Conservation (phyloP, 805 yeast species). For the Starmerella sirachaensis region DNA sequence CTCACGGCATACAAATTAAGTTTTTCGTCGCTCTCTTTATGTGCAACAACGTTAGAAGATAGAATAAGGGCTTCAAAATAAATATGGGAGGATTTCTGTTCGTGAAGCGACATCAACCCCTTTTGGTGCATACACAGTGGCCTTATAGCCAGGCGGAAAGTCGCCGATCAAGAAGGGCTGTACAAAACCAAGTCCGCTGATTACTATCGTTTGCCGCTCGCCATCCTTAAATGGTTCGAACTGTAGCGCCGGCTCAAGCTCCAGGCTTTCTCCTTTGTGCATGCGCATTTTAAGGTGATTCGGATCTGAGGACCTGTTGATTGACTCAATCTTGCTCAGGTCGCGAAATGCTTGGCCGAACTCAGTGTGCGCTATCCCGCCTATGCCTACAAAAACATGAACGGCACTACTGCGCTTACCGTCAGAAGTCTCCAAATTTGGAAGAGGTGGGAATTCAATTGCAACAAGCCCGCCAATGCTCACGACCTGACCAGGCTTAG, state of each 20-base stretch:
- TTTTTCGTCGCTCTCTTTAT: not conserved
- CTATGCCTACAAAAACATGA: conserved; percentile 26
- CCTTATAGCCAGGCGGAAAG: conserved; percentile 22
- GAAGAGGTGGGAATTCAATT: conserved; percentile 21
- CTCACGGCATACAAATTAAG: not conserved
- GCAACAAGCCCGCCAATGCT: conserved; percentile 29
- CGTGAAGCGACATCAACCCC: conserved; percentile 23
- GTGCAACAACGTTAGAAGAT: not conserved
- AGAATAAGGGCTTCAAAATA: not conserved
- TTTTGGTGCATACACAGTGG: conserved; percentile 21
- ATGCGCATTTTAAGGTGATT: conserved; percentile 22
- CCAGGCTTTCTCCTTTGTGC: conserved; percentile 13
- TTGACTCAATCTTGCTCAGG: conserved; percentile 20
- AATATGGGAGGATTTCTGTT: conserved; percentile 19
- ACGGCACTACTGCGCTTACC: conserved; percentile 16
- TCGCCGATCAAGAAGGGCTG: conserved; percentile 26
- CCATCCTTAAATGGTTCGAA: conserved; percentile 11
- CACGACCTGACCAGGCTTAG: conserved; percentile 26
- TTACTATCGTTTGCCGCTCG: conserved; percentile 19
- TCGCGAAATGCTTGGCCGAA: conserved; percentile 18
- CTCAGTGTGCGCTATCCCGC: conserved; percentile 20
- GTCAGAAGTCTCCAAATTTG: too few species aligned
- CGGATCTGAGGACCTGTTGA: conserved; percentile 14
- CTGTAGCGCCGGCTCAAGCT: conserved; percentile 1
- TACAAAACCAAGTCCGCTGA: conserved; percentile 28